These are phyloP conservation scores for Pigoraptor vietnamica DNA, from an alignment of 78 protist species.

Conservation along the genomic window DNA sequence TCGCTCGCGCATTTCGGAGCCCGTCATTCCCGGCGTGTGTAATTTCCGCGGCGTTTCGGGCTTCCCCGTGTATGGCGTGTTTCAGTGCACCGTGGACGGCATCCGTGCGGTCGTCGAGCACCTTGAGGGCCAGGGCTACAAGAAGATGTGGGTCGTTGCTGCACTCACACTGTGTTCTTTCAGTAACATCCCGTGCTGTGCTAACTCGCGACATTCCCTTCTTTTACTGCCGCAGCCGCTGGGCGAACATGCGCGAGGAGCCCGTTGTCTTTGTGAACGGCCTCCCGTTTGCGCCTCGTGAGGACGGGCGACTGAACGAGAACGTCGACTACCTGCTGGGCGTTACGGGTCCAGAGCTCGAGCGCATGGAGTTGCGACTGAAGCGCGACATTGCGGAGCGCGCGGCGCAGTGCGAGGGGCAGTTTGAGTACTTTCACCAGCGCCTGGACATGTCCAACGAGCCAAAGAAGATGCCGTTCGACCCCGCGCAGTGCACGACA, in stretches of 20 bases:
- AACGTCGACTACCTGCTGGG: conserved; percentile 6
- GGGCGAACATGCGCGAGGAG: conserved; percentile 13
- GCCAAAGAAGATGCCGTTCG: not conserved
- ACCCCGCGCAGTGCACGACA: not conserved
- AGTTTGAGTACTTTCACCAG: not conserved
- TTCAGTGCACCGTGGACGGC: conserved; percentile 1
- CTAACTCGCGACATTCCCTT: no score
- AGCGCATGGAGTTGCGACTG: not conserved
- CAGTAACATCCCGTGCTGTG: no score
- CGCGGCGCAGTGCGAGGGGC: not conserved
- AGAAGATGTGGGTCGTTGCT: not conserved
- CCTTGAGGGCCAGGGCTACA: not conserved
- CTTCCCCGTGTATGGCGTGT: not conserved
- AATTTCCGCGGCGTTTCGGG: not conserved
- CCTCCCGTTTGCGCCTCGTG: not conserved
- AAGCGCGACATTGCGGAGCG: not conserved
- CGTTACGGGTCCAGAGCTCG: not conserved
- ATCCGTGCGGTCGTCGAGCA: not conserved
- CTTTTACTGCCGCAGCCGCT: not conserved
- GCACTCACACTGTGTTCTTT: no score
- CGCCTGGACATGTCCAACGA: not conserved
- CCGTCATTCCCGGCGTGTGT: not conserved
- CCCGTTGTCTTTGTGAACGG: not conserved
- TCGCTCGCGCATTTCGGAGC: not conserved
- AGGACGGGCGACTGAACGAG: not conserved